Base-by-base conservation (phyloP, 768 basidiomycete genomes). In the Stropharia rugosoannulata region DNA sequence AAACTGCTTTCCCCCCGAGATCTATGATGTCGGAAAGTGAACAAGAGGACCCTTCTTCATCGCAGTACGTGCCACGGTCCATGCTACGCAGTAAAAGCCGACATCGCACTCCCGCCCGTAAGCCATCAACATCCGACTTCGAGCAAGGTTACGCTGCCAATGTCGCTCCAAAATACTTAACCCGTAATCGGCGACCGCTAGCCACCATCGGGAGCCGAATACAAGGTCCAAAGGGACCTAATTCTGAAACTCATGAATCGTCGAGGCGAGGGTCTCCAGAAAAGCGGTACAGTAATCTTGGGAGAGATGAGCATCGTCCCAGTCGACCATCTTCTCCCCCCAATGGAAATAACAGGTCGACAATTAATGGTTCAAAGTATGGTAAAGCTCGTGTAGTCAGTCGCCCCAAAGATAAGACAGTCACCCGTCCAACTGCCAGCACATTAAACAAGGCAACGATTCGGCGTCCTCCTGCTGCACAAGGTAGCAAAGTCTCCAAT, bases 71-170 rank as follows among this genome's bases (percentile, higher is more conserved):
- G 27, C 71, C 67, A 37, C 69, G 68, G 53, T 80, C 79, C 15
- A 65, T 75, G 5, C 52, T 73, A 16, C 79, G 84, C 37, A 77
- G 66, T 59, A 82, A 78, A 60, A 75, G 75, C 35, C 77, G 81
- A 55, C 82, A 84, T 62, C 80, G 77, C 38, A 61, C 77, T 44
- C 70, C 79, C 41, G 63, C 72, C 12, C 80, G 76, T 65, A 84
- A 84, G 59, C 71, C 83, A 38, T 86, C 87, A 8, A 77, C 78
- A 9, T 95, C 94, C 5, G 95, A 96, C 66, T 93, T 93, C 51
- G 95, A 96, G 71, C 84, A 89, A 54, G 85, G 94, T 45, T 96
- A 95, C 71, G 93, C 94, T 3, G 90, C 87, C n/a, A 95, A 95
- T 65, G 86, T 94, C 55, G 93, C 92, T 1, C 88, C 93, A 2